Evolutionary conservation across 257 asterid genomes (phyloP).

Genomic region (Schizonepeta tenuifolia): DNA sequence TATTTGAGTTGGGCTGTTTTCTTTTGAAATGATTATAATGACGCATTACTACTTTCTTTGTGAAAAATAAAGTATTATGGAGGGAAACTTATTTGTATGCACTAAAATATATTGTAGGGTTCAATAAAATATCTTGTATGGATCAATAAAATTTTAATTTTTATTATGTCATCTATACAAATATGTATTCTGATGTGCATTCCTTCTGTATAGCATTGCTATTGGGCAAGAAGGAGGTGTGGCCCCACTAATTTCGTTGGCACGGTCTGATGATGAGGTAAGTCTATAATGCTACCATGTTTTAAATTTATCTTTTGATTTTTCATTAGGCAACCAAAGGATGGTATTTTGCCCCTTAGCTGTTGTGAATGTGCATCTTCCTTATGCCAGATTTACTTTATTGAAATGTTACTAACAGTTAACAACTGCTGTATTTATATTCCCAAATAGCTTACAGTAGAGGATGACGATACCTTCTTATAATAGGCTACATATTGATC

Average conservation of each 20-base stretch:
- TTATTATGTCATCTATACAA: slow-evolving; percentile 6
- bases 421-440: too few relatives aligned
- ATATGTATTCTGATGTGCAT: slow-evolving; percentile 16
- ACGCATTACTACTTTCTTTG: too few relatives aligned
- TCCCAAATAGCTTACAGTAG: background rate
- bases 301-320: background rate
- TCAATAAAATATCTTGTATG: too few relatives aligned
- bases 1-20: too few relatives aligned
- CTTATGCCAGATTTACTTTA: too few relatives aligned
- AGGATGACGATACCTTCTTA: background rate
- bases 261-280: slow-evolving; percentile 76
- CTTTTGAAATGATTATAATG: too few relatives aligned
- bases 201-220: slow-evolving; percentile 60
- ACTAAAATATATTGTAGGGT: too few relatives aligned
- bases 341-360: background rate
- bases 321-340: background rate
- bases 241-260: slow-evolving; percentile 75
- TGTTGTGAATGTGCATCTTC: background rate
- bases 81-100: too few relatives aligned
- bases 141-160: background rate
- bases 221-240: slow-evolving; percentile 95
- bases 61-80: too few relatives aligned
- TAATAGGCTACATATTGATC: background rate
- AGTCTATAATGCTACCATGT: slow-evolving; percentile 4
- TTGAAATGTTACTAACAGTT: too few relatives aligned